A percentile compares a stretch with the other conserved stretches of the same genome.
Conservation (phyloP, 2,329 filamentous ascomycete species). For the Aspergillus sp. region DNA sequence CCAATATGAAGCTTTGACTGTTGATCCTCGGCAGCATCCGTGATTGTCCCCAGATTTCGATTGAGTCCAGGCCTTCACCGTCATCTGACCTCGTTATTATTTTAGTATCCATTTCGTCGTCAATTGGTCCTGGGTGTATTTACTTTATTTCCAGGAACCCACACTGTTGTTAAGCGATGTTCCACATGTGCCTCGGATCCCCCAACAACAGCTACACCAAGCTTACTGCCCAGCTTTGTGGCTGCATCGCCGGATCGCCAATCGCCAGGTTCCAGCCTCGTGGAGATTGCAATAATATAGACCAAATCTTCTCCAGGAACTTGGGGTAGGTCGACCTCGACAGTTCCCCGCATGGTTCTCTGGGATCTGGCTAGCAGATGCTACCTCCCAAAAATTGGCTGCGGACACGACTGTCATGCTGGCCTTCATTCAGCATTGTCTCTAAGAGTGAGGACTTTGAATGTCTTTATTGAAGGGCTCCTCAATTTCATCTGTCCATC, state of each 20-base stretch:
- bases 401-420: too few species aligned
- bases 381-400: background rate
- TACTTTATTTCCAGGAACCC: too few species aligned
- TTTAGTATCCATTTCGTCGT: too few species aligned
- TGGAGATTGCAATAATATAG: background rate
- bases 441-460: too few species aligned
- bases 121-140: too few species aligned
- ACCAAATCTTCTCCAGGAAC: background rate
- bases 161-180: background rate
- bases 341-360: background rate
- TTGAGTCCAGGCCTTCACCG: too few species aligned
- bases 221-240: background rate
- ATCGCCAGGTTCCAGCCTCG: background rate
- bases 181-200: background rate
- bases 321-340: background rate
- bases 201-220: background rate
- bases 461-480: too few species aligned
- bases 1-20: background rate
- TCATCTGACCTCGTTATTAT: too few species aligned
- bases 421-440: too few species aligned
- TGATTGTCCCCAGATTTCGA: conserved; percentile 1
- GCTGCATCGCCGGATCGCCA: background rate
- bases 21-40: background rate
- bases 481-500: too few species aligned
- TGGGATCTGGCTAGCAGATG: background rate